Conservation (phyloP, 257 asterid genomes). For the Verbena officinalis region DNA sequence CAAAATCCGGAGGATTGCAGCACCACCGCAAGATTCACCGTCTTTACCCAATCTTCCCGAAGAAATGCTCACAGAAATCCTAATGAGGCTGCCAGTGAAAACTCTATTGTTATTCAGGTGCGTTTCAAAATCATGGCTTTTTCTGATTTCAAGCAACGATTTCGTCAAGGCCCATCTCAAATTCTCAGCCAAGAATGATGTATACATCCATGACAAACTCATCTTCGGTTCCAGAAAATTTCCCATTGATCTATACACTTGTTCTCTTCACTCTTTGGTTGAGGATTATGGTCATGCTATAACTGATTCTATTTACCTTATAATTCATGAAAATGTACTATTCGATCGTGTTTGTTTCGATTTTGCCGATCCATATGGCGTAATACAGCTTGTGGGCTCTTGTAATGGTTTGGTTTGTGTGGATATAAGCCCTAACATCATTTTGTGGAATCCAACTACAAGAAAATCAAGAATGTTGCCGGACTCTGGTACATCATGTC, state of each 20-base stretch:
- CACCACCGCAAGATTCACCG: too few relatives aligned
- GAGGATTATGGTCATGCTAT: background rate
- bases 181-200: background rate
- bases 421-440: background rate
- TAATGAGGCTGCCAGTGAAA: too few relatives aligned
- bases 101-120: too few relatives aligned
- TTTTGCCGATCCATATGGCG: slow-evolving; percentile 8
- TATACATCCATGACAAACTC: slow-evolving; percentile 13
- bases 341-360: slow-evolving; percentile 29
- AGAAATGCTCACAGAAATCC: too few relatives aligned
- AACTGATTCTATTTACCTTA: slow-evolving; percentile 13
- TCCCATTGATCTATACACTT: slow-evolving; percentile 23
- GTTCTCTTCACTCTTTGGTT: slow-evolving; percentile 11
- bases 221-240: slow-evolving; percentile 18
- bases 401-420: slow-evolving; percentile 36
- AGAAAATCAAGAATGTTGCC: slow-evolving; percentile 19
- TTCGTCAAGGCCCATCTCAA: slow-evolving; percentile 1
- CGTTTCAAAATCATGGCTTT: too few relatives aligned
- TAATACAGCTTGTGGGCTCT: slow-evolving; percentile 25
- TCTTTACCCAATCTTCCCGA: too few relatives aligned
- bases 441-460: slow-evolving; percentile 34
- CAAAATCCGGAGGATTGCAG: too few relatives aligned
- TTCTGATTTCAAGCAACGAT: too few relatives aligned
- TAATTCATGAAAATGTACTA: background rate
- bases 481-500: slow-evolving; percentile 14